phyloP scores from a whole-genome alignment of 768 basidiomycete genomes.

The Flagelloscypha sp. region DNA sequence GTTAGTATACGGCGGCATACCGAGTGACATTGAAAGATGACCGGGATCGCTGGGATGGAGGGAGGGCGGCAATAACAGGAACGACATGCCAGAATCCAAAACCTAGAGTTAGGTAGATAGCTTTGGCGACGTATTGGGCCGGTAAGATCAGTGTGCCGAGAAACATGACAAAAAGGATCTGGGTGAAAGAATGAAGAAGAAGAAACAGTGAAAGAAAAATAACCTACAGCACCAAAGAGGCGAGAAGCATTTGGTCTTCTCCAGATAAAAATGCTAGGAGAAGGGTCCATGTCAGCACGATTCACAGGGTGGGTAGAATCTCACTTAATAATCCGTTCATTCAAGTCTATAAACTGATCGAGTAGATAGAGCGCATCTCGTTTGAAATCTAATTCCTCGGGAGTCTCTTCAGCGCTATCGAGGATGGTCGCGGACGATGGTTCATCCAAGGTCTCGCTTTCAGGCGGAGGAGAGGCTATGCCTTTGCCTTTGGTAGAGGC shows the following conservation, averaged over 20 bases:
- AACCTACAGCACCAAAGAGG: constrained; percentile 39
- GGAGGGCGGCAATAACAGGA: constrained; percentile 47
- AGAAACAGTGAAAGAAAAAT: background rate
- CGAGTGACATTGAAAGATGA: constrained; percentile 14
- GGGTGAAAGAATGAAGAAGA: constrained; percentile 6
- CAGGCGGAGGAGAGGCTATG: constrained; percentile 4
- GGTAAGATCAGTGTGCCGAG: constrained; percentile 38
- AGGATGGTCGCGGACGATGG: constrained; percentile 13
- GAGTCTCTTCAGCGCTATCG: constrained; percentile 24
- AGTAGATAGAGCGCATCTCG: constrained; percentile 31
- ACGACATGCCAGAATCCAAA: constrained; percentile 55
- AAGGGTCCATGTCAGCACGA: background rate
- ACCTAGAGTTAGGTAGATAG: constrained; percentile 37
- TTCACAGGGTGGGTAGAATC: constrained; percentile 10
- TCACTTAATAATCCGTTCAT: constrained; percentile 60
- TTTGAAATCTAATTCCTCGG: constrained; percentile 35
- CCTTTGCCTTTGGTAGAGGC: constrained; percentile 14
- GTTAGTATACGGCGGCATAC: constrained; percentile 1
- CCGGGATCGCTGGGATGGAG: constrained; percentile 39
- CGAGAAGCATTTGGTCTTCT: constrained; percentile 42
- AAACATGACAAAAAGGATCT: constrained; percentile 34
- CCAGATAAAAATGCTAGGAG: constrained; percentile 58
- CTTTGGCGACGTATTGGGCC: constrained; percentile 40
- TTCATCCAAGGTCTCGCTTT: constrained; percentile 1
- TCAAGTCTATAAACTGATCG: constrained; percentile 47